A percentile compares a stretch with the other conserved stretches of the same genome.
phyloP scores from a whole-genome alignment of 208 protist species.

The Acanthamoeba comandoni region DNA sequence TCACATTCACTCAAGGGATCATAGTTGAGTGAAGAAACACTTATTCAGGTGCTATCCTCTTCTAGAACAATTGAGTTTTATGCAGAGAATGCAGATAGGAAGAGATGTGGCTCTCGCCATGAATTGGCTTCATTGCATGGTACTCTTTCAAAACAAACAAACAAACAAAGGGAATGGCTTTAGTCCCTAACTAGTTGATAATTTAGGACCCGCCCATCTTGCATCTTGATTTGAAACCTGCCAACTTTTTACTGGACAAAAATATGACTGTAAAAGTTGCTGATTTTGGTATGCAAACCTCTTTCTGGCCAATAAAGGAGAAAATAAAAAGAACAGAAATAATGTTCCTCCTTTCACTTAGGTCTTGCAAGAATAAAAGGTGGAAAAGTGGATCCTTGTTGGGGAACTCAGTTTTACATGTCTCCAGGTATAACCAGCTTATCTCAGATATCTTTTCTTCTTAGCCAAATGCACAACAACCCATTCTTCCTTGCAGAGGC shows the following conservation, averaged over 20 bases:
- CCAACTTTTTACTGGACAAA: conserved; percentile 60
- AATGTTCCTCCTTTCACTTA: neutral
- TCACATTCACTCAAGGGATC: too few relatives aligned
- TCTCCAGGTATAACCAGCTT: neutral
- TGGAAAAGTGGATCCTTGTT: conserved; percentile 39
- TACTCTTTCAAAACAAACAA: neutral
- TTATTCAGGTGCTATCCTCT: too few relatives aligned
- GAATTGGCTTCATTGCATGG: conserved; percentile 64
- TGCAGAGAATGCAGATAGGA: conserved; percentile 51
- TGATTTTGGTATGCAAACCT: conserved; percentile 23
- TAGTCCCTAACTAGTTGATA: neutral
- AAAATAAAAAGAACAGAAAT: neutral
- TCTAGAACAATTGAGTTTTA: conserved; percentile 10
- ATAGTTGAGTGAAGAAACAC: too few relatives aligned
- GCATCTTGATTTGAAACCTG: conserved; percentile 42
- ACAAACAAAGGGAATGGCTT: neutral
- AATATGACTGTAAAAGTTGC: conserved; percentile 63
- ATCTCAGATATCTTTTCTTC: too few relatives aligned
- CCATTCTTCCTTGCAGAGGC: neutral
- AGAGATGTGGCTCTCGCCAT: conserved; percentile 46
- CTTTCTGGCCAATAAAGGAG: neutral
- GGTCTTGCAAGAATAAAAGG: conserved; percentile 46
- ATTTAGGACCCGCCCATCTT: conserved; percentile 47
- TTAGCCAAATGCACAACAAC: too few relatives aligned
- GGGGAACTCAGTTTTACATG: conserved; percentile 63